Percentiles rank a stretch among this genome's conserved stretches.
phyloP scores from a whole-genome alignment of 129 eudicot genomes.

The Artemisia argyi region DNA sequence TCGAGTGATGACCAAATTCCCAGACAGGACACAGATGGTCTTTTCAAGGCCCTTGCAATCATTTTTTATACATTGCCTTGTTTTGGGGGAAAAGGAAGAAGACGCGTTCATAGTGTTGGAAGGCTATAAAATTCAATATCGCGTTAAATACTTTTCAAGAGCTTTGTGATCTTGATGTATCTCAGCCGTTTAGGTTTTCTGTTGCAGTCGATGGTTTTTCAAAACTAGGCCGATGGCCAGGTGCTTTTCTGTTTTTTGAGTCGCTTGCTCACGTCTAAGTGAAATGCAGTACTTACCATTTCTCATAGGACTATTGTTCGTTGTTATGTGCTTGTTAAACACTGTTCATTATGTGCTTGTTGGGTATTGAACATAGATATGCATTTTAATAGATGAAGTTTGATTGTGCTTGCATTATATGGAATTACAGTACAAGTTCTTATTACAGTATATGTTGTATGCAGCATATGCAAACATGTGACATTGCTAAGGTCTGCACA shows the following conservation, averaged over 20 bases:
- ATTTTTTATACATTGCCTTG: slow-evolving; percentile 26
- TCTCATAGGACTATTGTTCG: slow-evolving; percentile 8
- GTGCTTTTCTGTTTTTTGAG: slow-evolving; percentile 31
- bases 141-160: slow-evolving; percentile 25
- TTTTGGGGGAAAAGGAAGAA: slow-evolving; percentile 33
- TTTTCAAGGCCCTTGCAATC: not conserved
- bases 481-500: too few relatives aligned
- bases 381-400: too few relatives aligned
- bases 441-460: too few relatives aligned
- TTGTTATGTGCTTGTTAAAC: slow-evolving; percentile 20
- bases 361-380: too few relatives aligned
- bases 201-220: slow-evolving; percentile 35
- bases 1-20: slow-evolving; percentile 14
- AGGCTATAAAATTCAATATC: slow-evolving; percentile 35
- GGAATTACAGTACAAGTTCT: too few relatives aligned
- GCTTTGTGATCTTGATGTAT: slow-evolving; percentile 31
- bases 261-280: slow-evolving; percentile 28
- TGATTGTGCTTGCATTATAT: too few relatives aligned
- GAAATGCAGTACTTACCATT: not conserved
- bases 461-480: too few relatives aligned
- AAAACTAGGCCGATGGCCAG: slow-evolving; percentile 39
- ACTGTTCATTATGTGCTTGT: not conserved
- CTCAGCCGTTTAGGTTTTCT: slow-evolving; percentile 12
- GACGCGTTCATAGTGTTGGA: slow-evolving; percentile 43
- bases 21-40: not conserved